phyloP scores from a whole-genome alignment of 2,329 filamentous ascomycete genomes.

The Fusarium equiseti region DNA sequence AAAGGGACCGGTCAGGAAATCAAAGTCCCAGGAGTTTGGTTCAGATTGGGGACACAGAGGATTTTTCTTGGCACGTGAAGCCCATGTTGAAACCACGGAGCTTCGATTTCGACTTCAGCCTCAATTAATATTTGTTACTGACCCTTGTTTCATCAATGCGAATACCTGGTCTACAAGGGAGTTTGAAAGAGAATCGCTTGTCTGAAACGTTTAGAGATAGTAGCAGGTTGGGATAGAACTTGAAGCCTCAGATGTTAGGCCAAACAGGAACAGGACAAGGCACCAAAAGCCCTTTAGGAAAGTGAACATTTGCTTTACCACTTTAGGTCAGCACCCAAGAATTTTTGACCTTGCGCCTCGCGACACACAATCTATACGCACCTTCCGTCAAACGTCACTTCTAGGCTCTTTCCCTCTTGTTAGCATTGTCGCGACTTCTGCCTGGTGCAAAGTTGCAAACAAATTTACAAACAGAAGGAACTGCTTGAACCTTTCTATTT shows the following conservation, averaged over 20 bases:
- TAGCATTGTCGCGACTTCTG: slow-evolving; percentile 47
- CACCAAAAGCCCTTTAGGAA: slow-evolving; percentile 14
- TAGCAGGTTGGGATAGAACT: slow-evolving; percentile 8
- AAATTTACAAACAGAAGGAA: slow-evolving; percentile 42
- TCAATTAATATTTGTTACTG: slow-evolving; percentile 10
- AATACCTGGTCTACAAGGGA: slow-evolving; percentile 24
- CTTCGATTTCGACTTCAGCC: slow-evolving; percentile 7
- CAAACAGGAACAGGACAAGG: neutral
- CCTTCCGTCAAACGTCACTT: slow-evolving; percentile 38
- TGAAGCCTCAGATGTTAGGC: slow-evolving; percentile 18
- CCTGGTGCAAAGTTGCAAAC: slow-evolving; percentile 56
- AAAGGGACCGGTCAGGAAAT: neutral
- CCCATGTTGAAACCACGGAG: slow-evolving; percentile 28
- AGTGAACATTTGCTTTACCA: slow-evolving; percentile 17
- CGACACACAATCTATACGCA: slow-evolving; percentile 40
- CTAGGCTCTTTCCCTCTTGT: slow-evolving; percentile 24
- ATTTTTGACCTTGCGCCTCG: slow-evolving; percentile 44
- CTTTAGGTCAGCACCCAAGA: slow-evolving; percentile 46
- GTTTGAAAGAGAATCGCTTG: slow-evolving; percentile 17
- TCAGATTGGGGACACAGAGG: slow-evolving; percentile 17
- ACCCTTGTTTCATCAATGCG: slow-evolving; percentile 31
- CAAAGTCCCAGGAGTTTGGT: neutral
- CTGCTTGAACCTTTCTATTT: slow-evolving; percentile 46
- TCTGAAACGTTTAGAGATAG: slow-evolving; percentile 25
- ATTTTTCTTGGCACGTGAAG: slow-evolving; percentile 25